Percentiles rank a stretch among this genome's conserved stretches.
phyloP scores from a whole-genome alignment of 768 basidiomycete species.

The Rhodocollybia butyracea region DNA sequence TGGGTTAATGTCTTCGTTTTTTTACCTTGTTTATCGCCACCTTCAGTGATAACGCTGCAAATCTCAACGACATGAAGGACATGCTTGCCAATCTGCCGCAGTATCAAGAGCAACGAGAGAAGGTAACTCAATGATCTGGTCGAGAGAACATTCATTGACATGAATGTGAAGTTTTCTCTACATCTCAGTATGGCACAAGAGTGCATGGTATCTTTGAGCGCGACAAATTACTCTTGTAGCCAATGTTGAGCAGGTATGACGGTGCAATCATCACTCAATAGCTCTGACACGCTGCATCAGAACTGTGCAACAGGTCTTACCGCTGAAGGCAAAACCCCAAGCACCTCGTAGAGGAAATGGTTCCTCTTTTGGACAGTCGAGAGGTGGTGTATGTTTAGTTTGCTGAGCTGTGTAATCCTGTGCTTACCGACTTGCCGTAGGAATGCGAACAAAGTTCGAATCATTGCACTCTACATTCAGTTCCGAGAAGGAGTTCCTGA shows the following conservation, averaged over 20 bases:
- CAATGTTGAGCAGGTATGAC: conserved; percentile 82
- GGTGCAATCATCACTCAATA: not conserved
- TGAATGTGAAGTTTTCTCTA: conserved; percentile 88
- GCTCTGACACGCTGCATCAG: conserved; percentile 36
- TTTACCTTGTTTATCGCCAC: conserved; percentile 1
- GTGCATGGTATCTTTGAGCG: conserved; percentile 92
- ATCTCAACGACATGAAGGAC: conserved; percentile 97
- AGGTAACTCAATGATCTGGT: conserved; percentile 45
- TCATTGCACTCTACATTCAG: conserved; percentile 94
- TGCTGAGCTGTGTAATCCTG: not conserved
- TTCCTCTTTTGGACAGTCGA: conserved; percentile 86
- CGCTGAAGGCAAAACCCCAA: conserved; percentile 93
- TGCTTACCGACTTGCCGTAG: conserved; percentile 33
- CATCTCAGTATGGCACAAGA: conserved; percentile 98
- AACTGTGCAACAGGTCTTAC: conserved; percentile 93
- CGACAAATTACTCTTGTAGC: conserved; percentile 77
- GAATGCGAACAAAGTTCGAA: conserved; percentile 89
- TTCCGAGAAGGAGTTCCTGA: conserved; percentile 97
- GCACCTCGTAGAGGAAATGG: conserved; percentile 96
- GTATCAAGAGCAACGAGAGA: conserved; percentile 93
- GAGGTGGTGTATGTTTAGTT: conserved; percentile 64
- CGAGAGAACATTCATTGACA: not conserved
- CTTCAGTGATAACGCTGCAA: conserved; percentile 69
- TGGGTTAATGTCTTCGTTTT: conserved; percentile 5
- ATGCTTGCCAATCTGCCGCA: conserved; percentile 95